Evolutionary conservation across 148 eudicot genomes (phyloP).

Genomic region (Rhododendron ovatum): DNA sequence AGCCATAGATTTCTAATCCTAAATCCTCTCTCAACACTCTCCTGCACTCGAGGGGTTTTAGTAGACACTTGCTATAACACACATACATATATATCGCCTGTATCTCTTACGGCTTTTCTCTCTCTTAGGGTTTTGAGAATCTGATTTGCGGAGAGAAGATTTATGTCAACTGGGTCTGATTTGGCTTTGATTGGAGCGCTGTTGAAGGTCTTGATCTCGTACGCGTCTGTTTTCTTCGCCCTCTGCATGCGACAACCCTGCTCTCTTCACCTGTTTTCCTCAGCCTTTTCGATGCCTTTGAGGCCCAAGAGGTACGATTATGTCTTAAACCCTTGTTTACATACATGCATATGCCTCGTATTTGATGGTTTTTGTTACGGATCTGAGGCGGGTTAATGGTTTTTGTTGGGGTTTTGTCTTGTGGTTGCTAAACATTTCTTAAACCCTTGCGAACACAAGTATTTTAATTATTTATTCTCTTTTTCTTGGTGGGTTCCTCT

Average conservation of each 20-base stretch:
- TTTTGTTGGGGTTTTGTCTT: neutral
- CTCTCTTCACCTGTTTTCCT: constrained; percentile 27
- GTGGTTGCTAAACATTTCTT: neutral
- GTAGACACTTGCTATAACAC: neutral
- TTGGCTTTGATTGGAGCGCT: constrained; percentile 38
- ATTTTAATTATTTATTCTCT: neutral
- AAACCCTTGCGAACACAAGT: neutral
- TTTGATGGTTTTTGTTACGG: neutral
- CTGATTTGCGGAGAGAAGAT: neutral
- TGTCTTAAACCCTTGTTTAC: neutral
- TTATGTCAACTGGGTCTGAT: constrained; percentile 50
- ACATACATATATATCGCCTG: neutral
- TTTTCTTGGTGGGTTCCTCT: neutral
- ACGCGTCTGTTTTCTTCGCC: constrained; percentile 10
- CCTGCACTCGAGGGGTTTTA: neutral
- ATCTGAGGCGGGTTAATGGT: neutral
- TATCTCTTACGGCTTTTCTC: neutral
- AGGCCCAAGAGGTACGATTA: constrained; percentile 55
- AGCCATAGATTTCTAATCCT: constrained; percentile 39
- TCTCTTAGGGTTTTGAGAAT: constrained; percentile 17
- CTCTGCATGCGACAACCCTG: constrained; percentile 37
- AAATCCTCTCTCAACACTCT: neutral
- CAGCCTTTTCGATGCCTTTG: constrained; percentile 91
- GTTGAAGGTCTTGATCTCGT: constrained; percentile 35
- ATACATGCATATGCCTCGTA: neutral